phyloP scores from a whole-genome alignment of 352 stramenopile species.

The Phytophthora sp. region DNA sequence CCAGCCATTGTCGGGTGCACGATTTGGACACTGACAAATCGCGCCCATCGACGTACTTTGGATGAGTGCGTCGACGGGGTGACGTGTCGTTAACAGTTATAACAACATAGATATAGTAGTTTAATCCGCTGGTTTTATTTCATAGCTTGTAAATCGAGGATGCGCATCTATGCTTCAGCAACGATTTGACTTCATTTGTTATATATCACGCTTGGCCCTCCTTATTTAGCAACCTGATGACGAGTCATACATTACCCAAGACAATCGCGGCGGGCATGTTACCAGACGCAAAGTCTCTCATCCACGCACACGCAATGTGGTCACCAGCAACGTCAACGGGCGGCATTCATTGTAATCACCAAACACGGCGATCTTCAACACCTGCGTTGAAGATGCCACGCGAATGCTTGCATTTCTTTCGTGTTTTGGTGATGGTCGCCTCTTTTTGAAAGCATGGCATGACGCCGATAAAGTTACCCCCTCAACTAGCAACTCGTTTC shows the following conservation, averaged over 20 bases:
- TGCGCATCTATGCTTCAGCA: constrained; percentile 22
- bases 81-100: neutral
- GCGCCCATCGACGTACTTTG: neutral
- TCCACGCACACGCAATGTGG: constrained; percentile 21
- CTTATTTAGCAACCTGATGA: constrained; percentile 3
- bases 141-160: too few species aligned
- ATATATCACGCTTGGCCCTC: neutral
- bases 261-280: neutral
- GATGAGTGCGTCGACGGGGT: constrained; percentile 13
- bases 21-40: constrained; percentile 8
- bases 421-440: too few species aligned
- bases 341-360: too few species aligned
- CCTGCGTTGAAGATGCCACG: constrained; percentile 20
- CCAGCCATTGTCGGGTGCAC: constrained; percentile 25
- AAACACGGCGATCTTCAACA: too few species aligned
- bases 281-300: constrained; percentile 2
- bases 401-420: constrained; percentile 19
- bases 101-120: constrained; percentile 6
- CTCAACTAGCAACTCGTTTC: constrained; percentile 18
- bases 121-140: neutral
- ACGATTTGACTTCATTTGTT: constrained; percentile 23
- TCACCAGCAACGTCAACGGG: neutral
- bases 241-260: constrained; percentile 16
- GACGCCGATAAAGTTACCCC: too few species aligned
- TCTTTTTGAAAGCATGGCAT: too few species aligned